Conservation (phyloP, 2,329 filamentous ascomycete genomes). For the Aspergillus puulaauensis region DNA sequence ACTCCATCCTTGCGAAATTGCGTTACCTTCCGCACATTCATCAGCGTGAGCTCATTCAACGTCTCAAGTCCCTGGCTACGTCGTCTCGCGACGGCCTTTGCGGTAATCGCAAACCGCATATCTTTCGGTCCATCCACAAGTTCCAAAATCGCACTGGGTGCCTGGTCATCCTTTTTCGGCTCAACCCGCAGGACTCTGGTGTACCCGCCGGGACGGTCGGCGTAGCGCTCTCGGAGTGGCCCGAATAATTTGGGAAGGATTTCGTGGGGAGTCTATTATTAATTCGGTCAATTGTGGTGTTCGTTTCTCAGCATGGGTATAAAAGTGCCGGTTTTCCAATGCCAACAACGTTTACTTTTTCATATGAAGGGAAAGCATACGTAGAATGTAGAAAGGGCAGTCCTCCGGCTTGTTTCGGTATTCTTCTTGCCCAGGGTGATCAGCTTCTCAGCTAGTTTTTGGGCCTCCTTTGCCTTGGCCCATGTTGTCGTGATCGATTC, state of each 20-base stretch:
- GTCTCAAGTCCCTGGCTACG: slow-evolving; percentile 53
- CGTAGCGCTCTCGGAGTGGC: slow-evolving; percentile 76
- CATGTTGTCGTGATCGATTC: slow-evolving; percentile 95
- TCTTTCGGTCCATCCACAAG: slow-evolving; percentile 93
- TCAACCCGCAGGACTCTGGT: slow-evolving; percentile 92
- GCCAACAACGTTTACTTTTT: neutral
- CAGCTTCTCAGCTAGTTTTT: slow-evolving; percentile 88
- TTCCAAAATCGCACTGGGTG: slow-evolving; percentile 85
- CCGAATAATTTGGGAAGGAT: slow-evolving; percentile 83
- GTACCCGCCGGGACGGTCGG: slow-evolving; percentile 80
- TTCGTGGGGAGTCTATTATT: slow-evolving; percentile 38
- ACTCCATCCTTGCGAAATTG: slow-evolving; percentile 68
- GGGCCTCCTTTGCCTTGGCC: slow-evolving; percentile 95
- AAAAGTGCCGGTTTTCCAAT: neutral
- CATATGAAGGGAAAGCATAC: slow-evolving; percentile 54
- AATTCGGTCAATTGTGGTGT: neutral
- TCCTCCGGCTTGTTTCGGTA: slow-evolving; percentile 73
- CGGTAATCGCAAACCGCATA: slow-evolving; percentile 92
- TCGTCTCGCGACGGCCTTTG: slow-evolving; percentile 71
- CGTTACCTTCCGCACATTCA: slow-evolving; percentile 83
- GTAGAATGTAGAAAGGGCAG: slow-evolving; percentile 79
- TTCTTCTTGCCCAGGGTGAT: slow-evolving; percentile 93
- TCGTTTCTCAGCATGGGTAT: neutral
- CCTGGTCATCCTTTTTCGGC: slow-evolving; percentile 83
- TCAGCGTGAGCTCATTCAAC: slow-evolving; percentile 69